Evolutionary conservation across 768 basidiomycete species (phyloP).

Genomic region (Suillus spraguei): DNA sequence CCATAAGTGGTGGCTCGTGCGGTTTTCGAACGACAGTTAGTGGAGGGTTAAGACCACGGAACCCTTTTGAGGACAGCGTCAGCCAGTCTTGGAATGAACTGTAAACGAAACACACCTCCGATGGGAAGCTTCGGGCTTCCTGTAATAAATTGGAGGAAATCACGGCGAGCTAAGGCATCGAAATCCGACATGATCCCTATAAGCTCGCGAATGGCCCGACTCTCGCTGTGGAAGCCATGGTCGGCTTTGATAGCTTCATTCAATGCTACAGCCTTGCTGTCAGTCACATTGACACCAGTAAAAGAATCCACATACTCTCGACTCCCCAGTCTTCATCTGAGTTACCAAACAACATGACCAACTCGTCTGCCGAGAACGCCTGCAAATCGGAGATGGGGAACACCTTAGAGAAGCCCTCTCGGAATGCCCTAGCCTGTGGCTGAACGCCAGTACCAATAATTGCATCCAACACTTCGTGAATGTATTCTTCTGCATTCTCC

Average conservation of each 20-base stretch:
- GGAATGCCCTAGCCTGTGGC: conserved; percentile 87
- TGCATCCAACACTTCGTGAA: conserved; percentile 82
- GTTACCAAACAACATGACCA: conserved; percentile 96
- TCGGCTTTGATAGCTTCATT: conserved; percentile 93
- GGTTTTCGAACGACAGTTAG: conserved; percentile 97
- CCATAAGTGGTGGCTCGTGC: conserved; percentile 86
- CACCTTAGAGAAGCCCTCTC: conserved; percentile 93
- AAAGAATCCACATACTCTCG: conserved; percentile 66
- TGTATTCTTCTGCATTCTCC: conserved; percentile 88
- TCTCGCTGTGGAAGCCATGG: conserved; percentile 97
- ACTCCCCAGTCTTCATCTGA: conserved; percentile 96
- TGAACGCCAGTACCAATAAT: conserved; percentile 82
- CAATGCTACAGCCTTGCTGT: conserved; percentile 58
- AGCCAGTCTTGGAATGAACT: conserved; percentile 1
- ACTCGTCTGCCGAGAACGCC: conserved; percentile 91
- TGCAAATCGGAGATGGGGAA: conserved; percentile 91
- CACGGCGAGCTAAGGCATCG: conserved; percentile 71
- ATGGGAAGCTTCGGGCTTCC: conserved; percentile 97
- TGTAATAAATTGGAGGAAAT: conserved; percentile 95
- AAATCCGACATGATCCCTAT: conserved; percentile 86
- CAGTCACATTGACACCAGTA: conserved; percentile 9
- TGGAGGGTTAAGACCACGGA: conserved; percentile 91
- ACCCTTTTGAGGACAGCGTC: conserved; percentile 53
- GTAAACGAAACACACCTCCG: conserved; percentile 63
- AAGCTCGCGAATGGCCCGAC: conserved; percentile 85